phyloP scores from a whole-genome alignment of 768 basidiomycete species.

The Lepiota brunneoincarnata region DNA sequence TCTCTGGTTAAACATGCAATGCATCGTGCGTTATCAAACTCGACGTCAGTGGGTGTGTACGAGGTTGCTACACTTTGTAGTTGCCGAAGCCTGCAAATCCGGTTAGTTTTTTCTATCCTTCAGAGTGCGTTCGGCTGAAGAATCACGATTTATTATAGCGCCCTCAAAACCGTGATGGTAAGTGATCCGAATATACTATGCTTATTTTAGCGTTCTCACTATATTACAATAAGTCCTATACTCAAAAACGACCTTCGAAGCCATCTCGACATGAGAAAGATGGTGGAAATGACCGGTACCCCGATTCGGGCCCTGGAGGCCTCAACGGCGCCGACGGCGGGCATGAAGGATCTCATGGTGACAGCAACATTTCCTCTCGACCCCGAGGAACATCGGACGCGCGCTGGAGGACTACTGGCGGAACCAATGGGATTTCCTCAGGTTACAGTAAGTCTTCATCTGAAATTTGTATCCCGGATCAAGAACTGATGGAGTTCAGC shows the following conservation, averaged over 20 bases:
- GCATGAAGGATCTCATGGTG: conserved; percentile 23
- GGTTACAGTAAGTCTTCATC: conserved; percentile 11
- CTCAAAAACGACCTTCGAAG: conserved; percentile 69
- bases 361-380: conserved; percentile 27
- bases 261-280: conserved; percentile 45
- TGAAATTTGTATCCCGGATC: not conserved
- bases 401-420: conserved; percentile 41
- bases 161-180: conserved; percentile 84
- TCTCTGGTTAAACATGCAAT: conserved; percentile 89
- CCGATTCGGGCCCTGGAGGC: conserved; percentile 23
- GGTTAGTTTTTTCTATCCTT: conserved; percentile 46
- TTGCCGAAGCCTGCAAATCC: conserved; percentile 85
- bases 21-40: conserved; percentile 83
- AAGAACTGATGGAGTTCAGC: not conserved
- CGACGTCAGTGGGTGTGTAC: conserved; percentile 88
- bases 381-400: conserved; percentile 77
- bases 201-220: conserved; percentile 4
- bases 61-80: conserved; percentile 93
- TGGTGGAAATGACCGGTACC: conserved; percentile 24
- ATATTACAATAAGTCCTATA: conserved; percentile 59
- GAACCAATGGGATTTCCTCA: conserved; percentile 12
- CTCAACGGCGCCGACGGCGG: conserved; percentile 24
- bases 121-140: not conserved
- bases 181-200: conserved; percentile 13
- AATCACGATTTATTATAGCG: conserved; percentile 36